Conservation (phyloP, 305 asterid species). For the Rubia balearica region DNA sequence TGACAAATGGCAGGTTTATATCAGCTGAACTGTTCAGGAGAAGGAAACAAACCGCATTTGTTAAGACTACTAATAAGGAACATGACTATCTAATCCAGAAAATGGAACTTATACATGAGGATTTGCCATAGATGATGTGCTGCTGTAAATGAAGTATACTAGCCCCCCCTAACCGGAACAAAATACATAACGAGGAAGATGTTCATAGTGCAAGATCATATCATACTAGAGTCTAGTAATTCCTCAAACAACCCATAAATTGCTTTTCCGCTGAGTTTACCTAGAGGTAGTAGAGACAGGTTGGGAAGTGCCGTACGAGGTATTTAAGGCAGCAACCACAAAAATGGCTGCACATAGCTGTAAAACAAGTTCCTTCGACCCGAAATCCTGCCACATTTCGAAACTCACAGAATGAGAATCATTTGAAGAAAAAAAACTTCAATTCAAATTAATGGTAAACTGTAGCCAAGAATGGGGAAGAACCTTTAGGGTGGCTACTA, state of each 20-base stretch:
- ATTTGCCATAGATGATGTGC: no score
- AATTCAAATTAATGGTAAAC: slow-evolving; percentile 15
- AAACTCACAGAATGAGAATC: slow-evolving; percentile 15
- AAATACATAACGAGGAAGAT: background rate
- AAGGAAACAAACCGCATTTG: slow-evolving; percentile 14
- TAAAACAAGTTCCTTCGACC: slow-evolving; percentile 45
- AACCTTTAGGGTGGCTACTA: slow-evolving; percentile 68
- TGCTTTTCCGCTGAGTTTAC: slow-evolving; percentile 23
- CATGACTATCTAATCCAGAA: background rate
- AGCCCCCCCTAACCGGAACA: background rate
- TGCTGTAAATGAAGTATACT: background rate
- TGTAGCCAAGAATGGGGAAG: slow-evolving; percentile 10
- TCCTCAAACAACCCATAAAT: background rate
- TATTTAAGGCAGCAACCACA: slow-evolving; percentile 40
- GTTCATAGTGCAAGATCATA: background rate
- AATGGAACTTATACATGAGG: background rate
- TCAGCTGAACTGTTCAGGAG: slow-evolving; percentile 40
- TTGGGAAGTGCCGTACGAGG: slow-evolving; percentile 39
- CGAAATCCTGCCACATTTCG: slow-evolving; percentile 47
- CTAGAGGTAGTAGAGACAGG: slow-evolving; percentile 52
- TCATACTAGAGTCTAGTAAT: background rate
- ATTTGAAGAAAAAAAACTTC: slow-evolving; percentile 13
- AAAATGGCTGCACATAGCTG: slow-evolving; percentile 51
- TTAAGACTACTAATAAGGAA: background rate
- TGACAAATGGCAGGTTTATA: slow-evolving; percentile 48